A percentile compares a stretch with the other conserved stretches of the same genome.
Evolutionary conservation across 495 filamentous ascomycete species (phyloP).

Genomic region (Hypoxylon lienhwacheense): DNA sequence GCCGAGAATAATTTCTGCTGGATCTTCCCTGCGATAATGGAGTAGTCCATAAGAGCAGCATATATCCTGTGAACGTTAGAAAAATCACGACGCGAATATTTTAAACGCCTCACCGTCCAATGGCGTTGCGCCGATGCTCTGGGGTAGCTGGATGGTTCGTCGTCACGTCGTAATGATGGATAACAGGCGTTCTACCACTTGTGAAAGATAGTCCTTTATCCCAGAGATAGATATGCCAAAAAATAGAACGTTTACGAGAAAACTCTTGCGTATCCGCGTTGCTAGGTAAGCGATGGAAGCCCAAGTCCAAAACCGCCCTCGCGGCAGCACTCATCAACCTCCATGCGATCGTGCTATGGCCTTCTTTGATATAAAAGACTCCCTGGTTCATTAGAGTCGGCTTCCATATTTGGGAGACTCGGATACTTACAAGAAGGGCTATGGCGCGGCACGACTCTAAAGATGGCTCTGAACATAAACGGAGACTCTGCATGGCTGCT

Average conservation of each 20-base stretch:
- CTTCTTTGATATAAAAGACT: slow-evolving; percentile 32
- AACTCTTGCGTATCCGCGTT: slow-evolving; percentile 36
- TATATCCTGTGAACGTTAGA: slow-evolving; percentile 27
- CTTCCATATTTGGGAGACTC: background rate
- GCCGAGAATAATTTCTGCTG: slow-evolving; percentile 29
- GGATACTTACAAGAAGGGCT: slow-evolving; percentile 29
- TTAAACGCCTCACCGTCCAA: slow-evolving; percentile 9
- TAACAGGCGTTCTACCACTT: slow-evolving; percentile 59
- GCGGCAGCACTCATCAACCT: slow-evolving; percentile 28
- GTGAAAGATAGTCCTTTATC: slow-evolving; percentile 63
- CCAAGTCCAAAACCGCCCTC: slow-evolving; percentile 27
- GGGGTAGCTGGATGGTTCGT: slow-evolving; percentile 12
- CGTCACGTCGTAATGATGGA: slow-evolving; percentile 66
- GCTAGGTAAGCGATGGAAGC: slow-evolving; percentile 31
- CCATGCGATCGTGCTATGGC: slow-evolving; percentile 35
- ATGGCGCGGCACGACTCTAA: slow-evolving; percentile 32
- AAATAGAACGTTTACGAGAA: slow-evolving; percentile 44
- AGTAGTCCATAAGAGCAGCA: slow-evolving; percentile 15
- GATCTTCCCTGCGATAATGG: slow-evolving; percentile 28
- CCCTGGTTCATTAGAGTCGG: slow-evolving; percentile 13
- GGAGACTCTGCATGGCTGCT: slow-evolving; percentile 25
- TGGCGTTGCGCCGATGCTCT: background rate
- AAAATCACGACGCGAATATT: background rate
- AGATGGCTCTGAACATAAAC: slow-evolving; percentile 35
- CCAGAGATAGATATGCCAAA: slow-evolving; percentile 64